Conservation (phyloP, 2,329 filamentous ascomycete genomes). For the Ceratocystiopsis minuta region DNA sequence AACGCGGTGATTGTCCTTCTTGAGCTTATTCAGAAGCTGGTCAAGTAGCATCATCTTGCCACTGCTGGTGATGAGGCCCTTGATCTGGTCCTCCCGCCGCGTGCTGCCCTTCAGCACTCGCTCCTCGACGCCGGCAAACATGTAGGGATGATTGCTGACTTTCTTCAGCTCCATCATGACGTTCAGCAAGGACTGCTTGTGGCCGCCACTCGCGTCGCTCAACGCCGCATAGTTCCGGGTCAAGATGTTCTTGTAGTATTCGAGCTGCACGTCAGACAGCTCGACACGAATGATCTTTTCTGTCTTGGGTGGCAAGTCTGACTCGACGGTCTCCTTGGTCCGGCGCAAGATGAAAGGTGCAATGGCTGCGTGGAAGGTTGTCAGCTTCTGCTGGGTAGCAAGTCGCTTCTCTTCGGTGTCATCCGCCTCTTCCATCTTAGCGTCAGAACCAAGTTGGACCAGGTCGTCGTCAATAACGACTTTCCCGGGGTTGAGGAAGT, state of each 20-base stretch:
- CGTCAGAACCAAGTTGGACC: constrained; percentile 44
- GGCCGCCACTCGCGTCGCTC: constrained; percentile 74
- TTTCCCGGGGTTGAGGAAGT: constrained; percentile 92
- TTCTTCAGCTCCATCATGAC: constrained; percentile 99
- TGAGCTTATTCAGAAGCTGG: constrained; percentile 83
- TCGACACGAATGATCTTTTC: constrained; percentile 99
- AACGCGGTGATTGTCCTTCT: constrained; percentile 83
- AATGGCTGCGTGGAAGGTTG: constrained; percentile 69
- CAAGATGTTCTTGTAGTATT: constrained; percentile 98
- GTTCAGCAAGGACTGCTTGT: constrained; percentile 89
- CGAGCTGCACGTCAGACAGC: constrained; percentile 84
- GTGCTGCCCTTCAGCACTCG: constrained; percentile 65
- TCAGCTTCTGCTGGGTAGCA: constrained; percentile 72
- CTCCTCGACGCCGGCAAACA: constrained; percentile 89
- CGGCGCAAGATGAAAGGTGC: constrained; percentile 88
- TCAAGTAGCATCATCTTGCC: constrained; percentile 99
- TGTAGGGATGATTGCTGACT: constrained; percentile 95
- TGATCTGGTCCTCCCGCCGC: constrained; percentile 76
- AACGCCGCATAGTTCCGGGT: constrained; percentile 91
- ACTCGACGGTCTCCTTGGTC: constrained; percentile 95
- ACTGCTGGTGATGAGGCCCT: constrained; percentile 86
- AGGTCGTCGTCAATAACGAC: constrained; percentile 83
- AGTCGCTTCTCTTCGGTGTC: constrained; percentile 32
- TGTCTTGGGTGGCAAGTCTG: constrained; percentile 86
- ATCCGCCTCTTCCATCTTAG: constrained; percentile 14